Conservation (phyloP, 1,284 basidiomycete genomes). For the Retiboletus flavoniger region DNA sequence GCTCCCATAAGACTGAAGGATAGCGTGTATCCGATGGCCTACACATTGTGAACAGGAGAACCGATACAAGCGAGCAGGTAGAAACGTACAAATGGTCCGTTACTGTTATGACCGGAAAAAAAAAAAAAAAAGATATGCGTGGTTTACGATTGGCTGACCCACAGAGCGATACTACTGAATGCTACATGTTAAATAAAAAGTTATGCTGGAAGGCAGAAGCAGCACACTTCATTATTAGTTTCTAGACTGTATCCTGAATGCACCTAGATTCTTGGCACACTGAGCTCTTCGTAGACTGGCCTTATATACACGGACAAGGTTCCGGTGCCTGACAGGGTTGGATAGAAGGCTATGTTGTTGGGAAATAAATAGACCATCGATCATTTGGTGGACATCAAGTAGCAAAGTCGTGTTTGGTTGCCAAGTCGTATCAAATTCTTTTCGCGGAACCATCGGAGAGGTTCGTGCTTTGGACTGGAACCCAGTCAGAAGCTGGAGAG, state of each 20-base stretch:
- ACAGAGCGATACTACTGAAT: not conserved
- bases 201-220: not conserved
- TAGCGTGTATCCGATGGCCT: conserved; percentile 4
- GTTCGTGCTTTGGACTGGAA: not conserved
- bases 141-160: not conserved
- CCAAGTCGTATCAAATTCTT: not conserved
- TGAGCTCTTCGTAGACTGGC: not conserved
- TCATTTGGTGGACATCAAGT: not conserved
- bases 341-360: not conserved
- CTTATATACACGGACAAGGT: not conserved
- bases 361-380: not conserved
- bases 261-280: not conserved
- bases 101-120: not conserved
- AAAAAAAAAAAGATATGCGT: not conserved
- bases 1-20: conserved; percentile 5
- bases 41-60: not conserved
- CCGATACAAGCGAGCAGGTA: not conserved
- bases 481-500: not conserved
- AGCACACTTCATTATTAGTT: conserved; percentile 7
- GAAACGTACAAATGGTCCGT: conserved; percentile 3
- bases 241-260: not conserved
- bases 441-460: not conserved
- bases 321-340: not conserved
- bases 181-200: not conserved
- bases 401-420: not conserved